Evolutionary conservation across 192 early-diverging fungal species (phyloP), one percentile per base, ranked within the genome.

Genomic region (Thoreauomyces humboldtii): DNA sequence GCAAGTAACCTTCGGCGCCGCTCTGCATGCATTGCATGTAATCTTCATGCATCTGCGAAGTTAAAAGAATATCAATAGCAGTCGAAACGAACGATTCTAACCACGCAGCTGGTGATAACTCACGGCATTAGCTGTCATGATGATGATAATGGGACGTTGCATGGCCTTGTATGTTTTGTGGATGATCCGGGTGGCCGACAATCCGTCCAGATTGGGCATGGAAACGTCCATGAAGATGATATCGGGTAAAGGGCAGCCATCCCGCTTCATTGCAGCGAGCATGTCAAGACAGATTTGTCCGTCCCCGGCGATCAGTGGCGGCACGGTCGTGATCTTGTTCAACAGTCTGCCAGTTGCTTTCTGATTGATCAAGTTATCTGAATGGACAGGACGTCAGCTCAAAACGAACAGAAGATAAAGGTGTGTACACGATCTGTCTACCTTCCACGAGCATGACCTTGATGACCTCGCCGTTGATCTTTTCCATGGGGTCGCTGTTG

Each of bases 201-300:
- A 41, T 11, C 73, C 73, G 44, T 75, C 73, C 57, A 75, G 59
- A 22, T 67, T 53, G 5, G 73, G 73, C 73, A 75, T 75, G 53
- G 19, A 62, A 19, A 75, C 53, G 48, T 75, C 73, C 69, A 72
- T 59, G 43, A 72, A 72, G 21, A 58, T 42, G 19, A 72, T 22
- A 37, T 62, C 47, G 7, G 59, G 50, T 0, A 69, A 42, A 27
- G 53, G 25, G 0, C 2, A 22, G 11, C 22, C 15, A 24, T 38
- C 44, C 11, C 6, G 6, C 11, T 61, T 11, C 31, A 53, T 24
- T 32, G 37, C 11, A 19, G 41, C 27, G 28, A 69, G 67, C 1
- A 69, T 34, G 59, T 69, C 67, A 4, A 69, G 52, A 31, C 67
- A 69, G 12, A 55, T 43, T 36, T 69, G 67, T 5, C 67, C 67